These are phyloP conservation scores for Hippophae gyantsensis DNA, from an alignment of 306 rosid genomes.

Conservation along the genomic window DNA sequence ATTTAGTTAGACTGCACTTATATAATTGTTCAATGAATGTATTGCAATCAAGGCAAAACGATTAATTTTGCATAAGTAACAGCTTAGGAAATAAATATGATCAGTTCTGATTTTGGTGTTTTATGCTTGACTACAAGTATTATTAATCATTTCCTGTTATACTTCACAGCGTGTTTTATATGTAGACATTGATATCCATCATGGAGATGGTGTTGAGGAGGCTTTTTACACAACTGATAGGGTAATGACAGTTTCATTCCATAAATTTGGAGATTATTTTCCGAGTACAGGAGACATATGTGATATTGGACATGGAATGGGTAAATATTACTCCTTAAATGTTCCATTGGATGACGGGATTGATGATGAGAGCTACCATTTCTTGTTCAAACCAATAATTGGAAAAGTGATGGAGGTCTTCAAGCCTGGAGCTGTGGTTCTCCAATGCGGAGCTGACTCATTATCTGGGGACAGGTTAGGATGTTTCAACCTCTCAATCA, in stretches of 20 bases:
- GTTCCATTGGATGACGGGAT: slow-evolving; percentile 86
- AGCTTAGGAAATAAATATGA: too few species aligned
- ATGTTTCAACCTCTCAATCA: slow-evolving; percentile 78
- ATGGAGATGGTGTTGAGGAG: too few species aligned
- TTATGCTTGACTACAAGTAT: slow-evolving; percentile 51
- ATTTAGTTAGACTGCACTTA: too few species aligned
- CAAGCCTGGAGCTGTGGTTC: slow-evolving; percentile 83
- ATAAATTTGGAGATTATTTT: too few species aligned
- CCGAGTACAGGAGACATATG: too few species aligned
- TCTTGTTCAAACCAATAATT: slow-evolving; percentile 71
- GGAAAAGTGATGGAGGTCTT: slow-evolving; percentile 83
- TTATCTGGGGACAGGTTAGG: slow-evolving; percentile 38
- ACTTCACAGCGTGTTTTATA: slow-evolving; percentile 20
- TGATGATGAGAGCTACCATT: slow-evolving; percentile 90
- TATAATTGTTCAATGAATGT: too few species aligned
- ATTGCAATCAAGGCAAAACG: too few species aligned
- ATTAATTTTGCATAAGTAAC: too few species aligned
- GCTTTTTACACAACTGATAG: too few species aligned
- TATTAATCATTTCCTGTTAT: slow-evolving; percentile 81
- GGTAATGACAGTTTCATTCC: too few species aligned
- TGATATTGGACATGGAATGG: slow-evolving; percentile 34
- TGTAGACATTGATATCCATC: too few species aligned
- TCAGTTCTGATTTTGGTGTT: too few species aligned
- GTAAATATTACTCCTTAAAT: slow-evolving; percentile 77
- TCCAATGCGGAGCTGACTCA: slow-evolving; percentile 68